Evolutionary conservation across 2,329 filamentous ascomycete genomes (phyloP).

Genomic region (Neonectria coccinea): DNA sequence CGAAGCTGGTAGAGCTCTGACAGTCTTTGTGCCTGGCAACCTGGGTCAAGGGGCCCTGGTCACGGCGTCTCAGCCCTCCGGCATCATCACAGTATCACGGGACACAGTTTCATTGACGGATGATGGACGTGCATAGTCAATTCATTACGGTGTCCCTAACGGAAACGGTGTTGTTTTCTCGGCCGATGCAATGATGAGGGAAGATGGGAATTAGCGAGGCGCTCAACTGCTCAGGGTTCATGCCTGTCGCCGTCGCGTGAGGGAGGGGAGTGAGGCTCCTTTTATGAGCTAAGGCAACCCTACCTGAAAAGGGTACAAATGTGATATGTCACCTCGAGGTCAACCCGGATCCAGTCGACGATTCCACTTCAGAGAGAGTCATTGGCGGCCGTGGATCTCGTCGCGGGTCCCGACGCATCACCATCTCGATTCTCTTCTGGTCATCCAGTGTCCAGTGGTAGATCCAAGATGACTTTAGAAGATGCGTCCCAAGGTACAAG

Average conservation of each 20-base stretch:
- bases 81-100: slow-evolving; percentile 40
- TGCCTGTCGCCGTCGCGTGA: slow-evolving; percentile 22
- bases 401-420: slow-evolving; percentile 32
- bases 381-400: slow-evolving; percentile 41
- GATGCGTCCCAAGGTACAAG: slow-evolving; percentile 18
- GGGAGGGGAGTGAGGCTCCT: slow-evolving; percentile 30
- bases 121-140: slow-evolving; percentile 26
- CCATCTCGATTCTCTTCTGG: slow-evolving; percentile 41
- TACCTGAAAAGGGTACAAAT: slow-evolving; percentile 29
- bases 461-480: slow-evolving; percentile 9
- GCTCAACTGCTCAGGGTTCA: slow-evolving; percentile 23
- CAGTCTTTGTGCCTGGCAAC: slow-evolving; percentile 1
- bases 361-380: slow-evolving; percentile 34
- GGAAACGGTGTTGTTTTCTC: slow-evolving; percentile 48
- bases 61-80: slow-evolving; percentile 35
- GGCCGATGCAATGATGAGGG: slow-evolving; percentile 38
- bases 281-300: slow-evolving; percentile 39
- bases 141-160: slow-evolving; percentile 38
- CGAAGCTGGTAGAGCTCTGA: slow-evolving; percentile 18
- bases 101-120: slow-evolving; percentile 36
- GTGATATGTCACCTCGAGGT: slow-evolving; percentile 39
- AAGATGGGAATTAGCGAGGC: slow-evolving; percentile 37
- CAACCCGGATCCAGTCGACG: slow-evolving; percentile 28
- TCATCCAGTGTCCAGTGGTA: slow-evolving; percentile 14
- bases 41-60: slow-evolving; percentile 27